Conservation (phyloP, 257 asterid genomes). For the Rehmannia glutinosa region DNA sequence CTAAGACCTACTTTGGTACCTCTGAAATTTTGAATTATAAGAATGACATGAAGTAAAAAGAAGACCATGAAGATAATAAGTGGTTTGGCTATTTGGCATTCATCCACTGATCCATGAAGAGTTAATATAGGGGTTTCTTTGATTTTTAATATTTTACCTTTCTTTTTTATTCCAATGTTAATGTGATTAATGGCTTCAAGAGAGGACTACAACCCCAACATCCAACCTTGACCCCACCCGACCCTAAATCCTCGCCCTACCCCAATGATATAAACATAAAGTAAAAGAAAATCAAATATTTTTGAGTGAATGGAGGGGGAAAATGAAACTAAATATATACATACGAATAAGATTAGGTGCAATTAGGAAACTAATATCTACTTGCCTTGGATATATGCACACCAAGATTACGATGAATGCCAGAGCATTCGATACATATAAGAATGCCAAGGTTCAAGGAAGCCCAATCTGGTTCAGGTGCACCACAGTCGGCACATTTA, state of each 20-base stretch:
- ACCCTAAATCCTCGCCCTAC: neutral
- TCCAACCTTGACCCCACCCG: neutral
- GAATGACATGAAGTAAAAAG: neutral
- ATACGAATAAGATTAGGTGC: constrained; percentile 1
- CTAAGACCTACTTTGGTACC: neutral
- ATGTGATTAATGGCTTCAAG: neutral
- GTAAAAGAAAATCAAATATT: neutral
- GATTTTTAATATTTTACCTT: neutral
- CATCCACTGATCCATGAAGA: too few species aligned
- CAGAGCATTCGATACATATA: constrained; percentile 89
- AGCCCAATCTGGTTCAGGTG: constrained; percentile 96
- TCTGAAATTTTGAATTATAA: neutral
- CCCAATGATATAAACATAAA: neutral
- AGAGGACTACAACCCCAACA: neutral
- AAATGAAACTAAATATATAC: neutral
- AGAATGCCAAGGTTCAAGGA: constrained; percentile 88
- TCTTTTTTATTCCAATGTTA: neutral
- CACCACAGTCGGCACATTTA: constrained; percentile 95
- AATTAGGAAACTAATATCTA: constrained; percentile 12
- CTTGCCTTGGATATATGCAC: constrained; percentile 94
- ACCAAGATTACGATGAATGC: constrained; percentile 92
- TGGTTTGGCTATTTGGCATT: neutral
- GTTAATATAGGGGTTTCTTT: too few species aligned
- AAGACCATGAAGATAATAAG: neutral
- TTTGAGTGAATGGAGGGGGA: neutral